A percentile compares a stretch with the other conserved stretches of the same genome.
Evolutionary conservation across 495 filamentous ascomycete genomes (phyloP).

Genomic region (Cercophora newfieldiana): DNA sequence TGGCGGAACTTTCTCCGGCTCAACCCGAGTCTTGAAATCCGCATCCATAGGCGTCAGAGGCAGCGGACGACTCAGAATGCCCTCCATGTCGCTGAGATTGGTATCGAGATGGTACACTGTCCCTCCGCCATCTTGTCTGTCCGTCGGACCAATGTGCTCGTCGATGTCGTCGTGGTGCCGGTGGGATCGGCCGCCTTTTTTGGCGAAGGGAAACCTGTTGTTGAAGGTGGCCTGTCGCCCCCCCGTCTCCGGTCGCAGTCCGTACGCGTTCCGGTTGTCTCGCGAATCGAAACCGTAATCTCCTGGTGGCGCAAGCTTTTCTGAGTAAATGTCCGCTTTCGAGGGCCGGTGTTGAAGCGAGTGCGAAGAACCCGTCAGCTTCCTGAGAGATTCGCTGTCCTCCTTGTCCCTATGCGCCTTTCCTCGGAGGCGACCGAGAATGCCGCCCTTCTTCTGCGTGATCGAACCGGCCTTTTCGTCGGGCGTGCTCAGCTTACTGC

Average conservation of each 20-base stretch:
- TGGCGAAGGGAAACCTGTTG: conserved; percentile 55
- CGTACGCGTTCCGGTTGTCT: conserved; percentile 18
- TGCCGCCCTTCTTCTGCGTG: conserved; percentile 56
- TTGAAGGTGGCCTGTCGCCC: conserved; percentile 60
- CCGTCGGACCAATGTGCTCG: conserved; percentile 47
- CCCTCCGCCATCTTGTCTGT: conserved; percentile 43
- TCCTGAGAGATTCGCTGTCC: conserved; percentile 51
- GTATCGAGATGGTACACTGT: conserved; percentile 73
- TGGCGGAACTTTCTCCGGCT: conserved; percentile 43
- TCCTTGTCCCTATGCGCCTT: conserved; percentile 58
- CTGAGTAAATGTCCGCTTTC: conserved; percentile 46
- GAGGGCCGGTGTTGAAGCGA: conserved; percentile 52
- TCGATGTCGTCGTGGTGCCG: conserved; percentile 48
- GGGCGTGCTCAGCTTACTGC: conserved; percentile 46
- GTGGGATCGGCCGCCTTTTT: conserved; percentile 45
- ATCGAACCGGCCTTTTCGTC: conserved; percentile 63
- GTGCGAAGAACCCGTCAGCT: conserved; percentile 56
- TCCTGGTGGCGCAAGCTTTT: not conserved
- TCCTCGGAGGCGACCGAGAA: conserved; percentile 63
- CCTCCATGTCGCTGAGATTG: conserved; percentile 79
- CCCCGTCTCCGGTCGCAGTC: conserved; percentile 35
- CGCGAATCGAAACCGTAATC: conserved; percentile 22
- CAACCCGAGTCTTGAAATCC: conserved; percentile 47
- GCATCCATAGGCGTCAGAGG: conserved; percentile 62
- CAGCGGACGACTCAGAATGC: conserved; percentile 69